Base-by-base conservation (phyloP, 1,139 yeast species). In the Yamadazyma trypodendri region DNA sequence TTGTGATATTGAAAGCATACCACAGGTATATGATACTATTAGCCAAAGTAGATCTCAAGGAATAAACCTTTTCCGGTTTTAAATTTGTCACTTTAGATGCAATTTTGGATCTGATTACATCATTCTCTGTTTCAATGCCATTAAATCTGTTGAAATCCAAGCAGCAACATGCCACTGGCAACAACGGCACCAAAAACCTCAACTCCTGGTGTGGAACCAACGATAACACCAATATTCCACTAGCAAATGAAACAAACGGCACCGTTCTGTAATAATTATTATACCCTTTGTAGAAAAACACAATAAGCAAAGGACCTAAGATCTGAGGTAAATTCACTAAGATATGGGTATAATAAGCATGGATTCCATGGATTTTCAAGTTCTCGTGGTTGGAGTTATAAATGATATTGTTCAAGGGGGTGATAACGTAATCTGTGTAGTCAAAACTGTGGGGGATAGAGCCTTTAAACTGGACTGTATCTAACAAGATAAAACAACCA, bases 151-250 rank as follows among this genome's bases (percentile, higher is more conserved):
- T 54, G 37, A 73, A 58, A 51, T 79, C 81, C 44, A 83, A 72
- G 44, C 87, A 77, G 38, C 81, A 73, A 49, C 85, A 77, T 6
- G 81, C 57, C 6, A 90, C 62, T 0, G 97, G 97, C 1, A 85
- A 64, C 15, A 83, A 53, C 0, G 98, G 98, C 0, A 81, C 52
- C 33, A 94, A 62, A 56, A 94, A 94, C 32, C 99, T 68, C 20
- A 87, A 68, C 56, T 94, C 99, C 57, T 94, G 98, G 55, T 94
- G 99, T 8, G 95, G 95, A 11, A 88, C 72, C 0, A 78, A 4
- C 0, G 97, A 87, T 20, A 92, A 67, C 4, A 78, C 41, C 0
- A 65, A 4, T 1, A 87, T 27, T 0, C 90, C 95, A 11, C 95
- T 79, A 1, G 75, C 42, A 0, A 83, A 68, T 0, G 90, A 61